These are phyloP conservation scores for Mortierella sp. DNA, from an alignment of 371 early-diverging fungal species.

Conservation along the genomic window DNA sequence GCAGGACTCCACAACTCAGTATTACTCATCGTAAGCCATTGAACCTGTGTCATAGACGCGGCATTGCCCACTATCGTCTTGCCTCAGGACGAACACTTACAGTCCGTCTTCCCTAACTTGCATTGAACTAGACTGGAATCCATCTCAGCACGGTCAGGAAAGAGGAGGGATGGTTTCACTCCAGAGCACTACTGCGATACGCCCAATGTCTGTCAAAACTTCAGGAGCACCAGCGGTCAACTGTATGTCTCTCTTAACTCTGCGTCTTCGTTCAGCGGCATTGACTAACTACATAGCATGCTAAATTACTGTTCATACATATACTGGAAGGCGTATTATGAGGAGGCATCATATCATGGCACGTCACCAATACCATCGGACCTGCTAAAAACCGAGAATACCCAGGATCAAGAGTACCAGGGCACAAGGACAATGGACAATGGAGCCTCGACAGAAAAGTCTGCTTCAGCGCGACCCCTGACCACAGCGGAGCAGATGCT, in stretches of 20 bases:
- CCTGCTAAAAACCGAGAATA: not conserved
- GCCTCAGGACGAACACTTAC: not conserved
- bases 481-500: too few species aligned
- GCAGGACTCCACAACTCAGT: constrained; percentile 35
- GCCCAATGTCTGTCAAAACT: constrained; percentile 30
- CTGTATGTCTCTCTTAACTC: constrained; percentile 9
- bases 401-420: too few species aligned
- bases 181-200: constrained; percentile 20
- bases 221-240: constrained; percentile 25
- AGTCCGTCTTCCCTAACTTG: not conserved
- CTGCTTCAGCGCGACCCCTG: not conserved
- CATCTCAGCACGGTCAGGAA: constrained; percentile 24
- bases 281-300: too few species aligned
- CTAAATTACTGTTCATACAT: not conserved
- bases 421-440: not conserved
- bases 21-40: constrained; percentile 33
- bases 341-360: constrained; percentile 3
- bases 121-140: constrained; percentile 22
- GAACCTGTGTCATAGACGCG: too few species aligned
- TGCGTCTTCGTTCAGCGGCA: not conserved
- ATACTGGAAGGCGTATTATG: constrained; percentile 22
- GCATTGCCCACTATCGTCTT: too few species aligned
- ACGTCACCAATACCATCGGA: constrained; percentile 12
- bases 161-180: constrained; percentile 40
- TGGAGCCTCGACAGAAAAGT: not conserved